Percentiles rank a stretch among this genome's conserved stretches.
Evolutionary conservation across 1,284 basidiomycete species (phyloP).

Genomic region (Irpex rosettiformis): DNA sequence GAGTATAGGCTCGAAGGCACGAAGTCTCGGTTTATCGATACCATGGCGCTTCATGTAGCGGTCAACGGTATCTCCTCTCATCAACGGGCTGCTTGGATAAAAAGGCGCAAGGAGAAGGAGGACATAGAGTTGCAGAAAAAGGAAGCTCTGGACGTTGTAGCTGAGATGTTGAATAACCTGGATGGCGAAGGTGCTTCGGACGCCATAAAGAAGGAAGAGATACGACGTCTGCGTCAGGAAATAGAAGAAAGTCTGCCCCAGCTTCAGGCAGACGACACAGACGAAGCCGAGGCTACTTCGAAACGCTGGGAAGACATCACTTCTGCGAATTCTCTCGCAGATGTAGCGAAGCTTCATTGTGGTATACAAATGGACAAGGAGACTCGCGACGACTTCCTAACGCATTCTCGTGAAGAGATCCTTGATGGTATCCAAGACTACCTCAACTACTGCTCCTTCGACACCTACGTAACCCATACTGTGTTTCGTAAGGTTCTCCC

Average conservation of each 20-base stretch:
- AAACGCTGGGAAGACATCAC: slow-evolving; percentile 93
- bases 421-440: slow-evolving; percentile 69
- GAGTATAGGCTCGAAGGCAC: slow-evolving; percentile 80
- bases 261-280: slow-evolving; percentile 34
- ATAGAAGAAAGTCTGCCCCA: slow-evolving; percentile 39
- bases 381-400: slow-evolving; percentile 78
- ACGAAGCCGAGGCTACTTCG: slow-evolving; percentile 38
- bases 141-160: slow-evolving; percentile 57
- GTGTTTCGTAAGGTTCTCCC: slow-evolving; percentile 86
- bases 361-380: slow-evolving; percentile 80
- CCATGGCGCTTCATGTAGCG: slow-evolving; percentile 93
- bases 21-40: slow-evolving; percentile 86
- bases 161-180: slow-evolving; percentile 46
- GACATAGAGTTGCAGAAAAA: slow-evolving; percentile 46
- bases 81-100: slow-evolving; percentile 92
- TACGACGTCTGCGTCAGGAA: slow-evolving; percentile 27
- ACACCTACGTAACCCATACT: slow-evolving; percentile 83
- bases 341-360: slow-evolving; percentile 91
- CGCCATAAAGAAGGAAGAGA: slow-evolving; percentile 28
- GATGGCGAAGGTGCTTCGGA: slow-evolving; percentile 39
- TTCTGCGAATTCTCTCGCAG: slow-evolving; percentile 88
- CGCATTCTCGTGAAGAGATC: slow-evolving; percentile 61
- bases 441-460: slow-evolving; percentile 85
- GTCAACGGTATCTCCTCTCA: slow-evolving; percentile 94
- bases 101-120: slow-evolving; percentile 69